Evolutionary conservation across 2,329 filamentous ascomycete species (phyloP), one percentile per base, ranked within the genome.

Genomic region (Claviceps sp.): DNA sequence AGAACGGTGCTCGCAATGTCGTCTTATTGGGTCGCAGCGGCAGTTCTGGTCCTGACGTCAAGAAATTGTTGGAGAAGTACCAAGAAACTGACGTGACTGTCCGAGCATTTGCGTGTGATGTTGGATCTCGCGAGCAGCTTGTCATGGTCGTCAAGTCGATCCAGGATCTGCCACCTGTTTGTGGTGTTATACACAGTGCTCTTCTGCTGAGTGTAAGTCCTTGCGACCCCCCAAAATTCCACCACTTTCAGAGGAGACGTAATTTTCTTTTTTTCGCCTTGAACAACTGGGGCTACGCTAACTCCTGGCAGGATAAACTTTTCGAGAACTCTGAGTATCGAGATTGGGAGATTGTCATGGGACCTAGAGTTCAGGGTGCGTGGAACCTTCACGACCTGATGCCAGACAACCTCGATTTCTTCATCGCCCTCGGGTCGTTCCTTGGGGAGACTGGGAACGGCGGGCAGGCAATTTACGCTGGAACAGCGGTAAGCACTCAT

Each of bases 381-480:
- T 68, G 64, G 63, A 72, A 73, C 51, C 55, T 73, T 0, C 66
- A 72, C 50, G 50, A 65, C 5, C 54, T 59, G 13, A 57, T 66
- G 7, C 54, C 57, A 0, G 44, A 50, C 2, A 43, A 56, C 4
- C 55, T 67, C 1, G 66, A 69, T 52, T 70, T 73, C 54, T 69
- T 72, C 56, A 53, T 72, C 62, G 74, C 75, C 68, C 5, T 73
- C 67, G 36, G 64, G 69, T 8, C 66, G 68, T 0, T 52, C 26
- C 38, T 47, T n/a, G 72, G 71, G 24, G 60, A 75, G 6, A 70
- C 73, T 38, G 75, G 75, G 40, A 75, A 74, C 53, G 66, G 67
- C 11, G 72, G 72, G 2, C 75, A 78, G 54, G 67, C 71, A 5
- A 75, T 74, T 55, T 78, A 77, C 54, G 68, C 71, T 0, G 64